These are phyloP conservation scores for Lyophyllum semitale DNA, from an alignment of 768 basidiomycete species.

Conservation along the genomic window DNA sequence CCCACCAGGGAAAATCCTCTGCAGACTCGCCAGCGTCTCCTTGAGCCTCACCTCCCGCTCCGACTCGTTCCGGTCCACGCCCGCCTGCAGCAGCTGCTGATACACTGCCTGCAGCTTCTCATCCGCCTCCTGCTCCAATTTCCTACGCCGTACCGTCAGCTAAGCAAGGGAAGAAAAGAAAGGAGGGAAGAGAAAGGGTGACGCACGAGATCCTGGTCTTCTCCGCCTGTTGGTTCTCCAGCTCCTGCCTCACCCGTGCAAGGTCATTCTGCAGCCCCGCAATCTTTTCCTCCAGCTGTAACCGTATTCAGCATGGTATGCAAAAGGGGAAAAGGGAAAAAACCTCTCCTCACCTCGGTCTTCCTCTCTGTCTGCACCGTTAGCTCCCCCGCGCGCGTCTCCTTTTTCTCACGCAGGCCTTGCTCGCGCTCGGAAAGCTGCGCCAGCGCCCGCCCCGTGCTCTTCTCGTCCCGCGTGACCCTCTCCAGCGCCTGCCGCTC, in stretches of 20 bases:
- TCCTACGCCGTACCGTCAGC: slow-evolving; percentile 46
- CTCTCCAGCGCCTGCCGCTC: slow-evolving; percentile 88
- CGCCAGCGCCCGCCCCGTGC: slow-evolving; percentile 58
- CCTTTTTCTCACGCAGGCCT: slow-evolving; percentile 58
- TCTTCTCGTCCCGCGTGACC: slow-evolving; percentile 82
- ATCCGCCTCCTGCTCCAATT: slow-evolving; percentile 88
- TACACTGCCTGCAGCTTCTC: slow-evolving; percentile 87
- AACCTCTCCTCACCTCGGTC: slow-evolving; percentile 63
- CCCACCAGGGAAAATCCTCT: slow-evolving; percentile 86
- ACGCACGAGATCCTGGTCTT: slow-evolving; percentile 75
- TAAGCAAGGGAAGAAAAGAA: background rate
- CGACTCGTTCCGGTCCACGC: slow-evolving; percentile 83
- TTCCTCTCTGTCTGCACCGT: slow-evolving; percentile 49
- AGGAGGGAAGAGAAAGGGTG: background rate
- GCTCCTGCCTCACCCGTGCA: slow-evolving; percentile 67
- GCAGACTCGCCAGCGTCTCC: slow-evolving; percentile 81
- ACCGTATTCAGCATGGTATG: background rate
- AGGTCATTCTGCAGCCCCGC: slow-evolving; percentile 59
- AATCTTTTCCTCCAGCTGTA: slow-evolving; percentile 64
- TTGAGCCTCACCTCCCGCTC: slow-evolving; percentile 84
- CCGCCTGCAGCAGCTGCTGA: slow-evolving; percentile 85
- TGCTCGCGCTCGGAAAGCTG: slow-evolving; percentile 73
- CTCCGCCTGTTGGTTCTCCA: slow-evolving; percentile 87
- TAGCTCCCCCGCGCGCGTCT: slow-evolving; percentile 58
- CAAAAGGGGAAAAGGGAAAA: background rate